These are phyloP conservation scores for Claviceps quebecensis DNA, from an alignment of 2,329 filamentous ascomycete genomes.

Conservation along the genomic window DNA sequence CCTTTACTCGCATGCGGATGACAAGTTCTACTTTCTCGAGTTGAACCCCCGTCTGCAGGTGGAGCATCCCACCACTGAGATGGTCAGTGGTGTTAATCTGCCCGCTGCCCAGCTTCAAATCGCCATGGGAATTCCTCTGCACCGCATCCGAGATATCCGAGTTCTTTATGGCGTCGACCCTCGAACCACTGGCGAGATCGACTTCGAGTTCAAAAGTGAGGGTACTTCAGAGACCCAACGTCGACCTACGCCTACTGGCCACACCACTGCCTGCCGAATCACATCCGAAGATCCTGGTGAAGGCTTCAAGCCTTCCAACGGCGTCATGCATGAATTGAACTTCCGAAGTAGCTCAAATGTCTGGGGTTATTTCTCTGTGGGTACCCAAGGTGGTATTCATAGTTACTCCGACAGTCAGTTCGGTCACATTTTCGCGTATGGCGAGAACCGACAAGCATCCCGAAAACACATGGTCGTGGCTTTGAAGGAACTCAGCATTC, in stretches of 20 bases:
- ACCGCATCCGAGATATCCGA: constrained; percentile 91
- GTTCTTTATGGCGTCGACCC: constrained; percentile 92
- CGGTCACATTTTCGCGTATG: constrained; percentile 97
- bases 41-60: constrained; percentile 98
- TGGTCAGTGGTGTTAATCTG: constrained; percentile 96
- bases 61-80: constrained; percentile 97
- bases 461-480: constrained; percentile 99
- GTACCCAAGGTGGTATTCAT: constrained; percentile 92
- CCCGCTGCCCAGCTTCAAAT: constrained; percentile 96
- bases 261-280: constrained; percentile 97
- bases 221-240: constrained; percentile 74
- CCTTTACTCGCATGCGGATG: constrained; percentile 91
- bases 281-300: constrained; percentile 97
- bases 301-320: constrained; percentile 98
- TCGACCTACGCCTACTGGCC: constrained; percentile 82
- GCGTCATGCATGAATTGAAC: constrained; percentile 98
- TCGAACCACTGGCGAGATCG: constrained; percentile 71
- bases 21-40: constrained; percentile 99
- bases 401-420: constrained; percentile 99
- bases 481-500: constrained; percentile 96
- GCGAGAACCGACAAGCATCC: constrained; percentile 90
- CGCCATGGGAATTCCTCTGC: constrained; percentile 94
- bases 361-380: constrained; percentile 99
- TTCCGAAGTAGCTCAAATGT: constrained; percentile 98
- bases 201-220: constrained; percentile 89